A percentile compares a stretch with the other conserved stretches of the same genome.
These are phyloP conservation scores for Ceratobasidium sp. DNA, from an alignment of 1,284 basidiomycete species.

Conservation along the genomic window DNA sequence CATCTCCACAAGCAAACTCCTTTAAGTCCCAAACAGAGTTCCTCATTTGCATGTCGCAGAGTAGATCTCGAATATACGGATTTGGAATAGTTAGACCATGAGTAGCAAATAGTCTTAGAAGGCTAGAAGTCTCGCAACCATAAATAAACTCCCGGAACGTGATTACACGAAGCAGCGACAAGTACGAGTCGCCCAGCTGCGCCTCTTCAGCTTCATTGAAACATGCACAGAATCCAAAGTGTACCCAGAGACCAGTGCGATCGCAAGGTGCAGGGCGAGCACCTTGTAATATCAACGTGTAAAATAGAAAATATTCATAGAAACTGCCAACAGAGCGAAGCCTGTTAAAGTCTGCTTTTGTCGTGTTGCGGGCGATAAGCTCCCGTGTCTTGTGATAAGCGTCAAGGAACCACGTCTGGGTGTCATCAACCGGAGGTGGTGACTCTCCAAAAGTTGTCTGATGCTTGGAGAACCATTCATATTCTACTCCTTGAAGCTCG, in stretches of 20 bases:
- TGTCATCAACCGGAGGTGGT: neutral
- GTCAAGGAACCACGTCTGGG: neutral
- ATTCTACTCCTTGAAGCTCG: slow-evolving; percentile 41
- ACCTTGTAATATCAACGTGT: slow-evolving; percentile 45
- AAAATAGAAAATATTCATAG: slow-evolving; percentile 45
- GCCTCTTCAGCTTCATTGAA: neutral
- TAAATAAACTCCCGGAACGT: slow-evolving; percentile 47
- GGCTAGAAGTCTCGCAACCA: slow-evolving; percentile 45
- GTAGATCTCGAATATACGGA: slow-evolving; percentile 47
- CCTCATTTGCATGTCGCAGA: slow-evolving; percentile 42
- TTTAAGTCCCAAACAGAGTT: slow-evolving; percentile 56
- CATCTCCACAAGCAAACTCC: slow-evolving; percentile 46
- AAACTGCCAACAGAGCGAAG: slow-evolving; percentile 43
- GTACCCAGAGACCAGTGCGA: neutral
- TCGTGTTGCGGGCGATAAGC: slow-evolving; percentile 45
- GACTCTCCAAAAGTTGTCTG: neutral
- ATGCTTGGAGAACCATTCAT: neutral
- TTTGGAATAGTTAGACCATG: slow-evolving; percentile 41
- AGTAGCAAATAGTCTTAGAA: slow-evolving; percentile 47
- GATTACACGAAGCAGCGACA: neutral
- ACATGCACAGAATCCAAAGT: slow-evolving; percentile 27
- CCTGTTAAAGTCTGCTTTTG: slow-evolving; percentile 47
- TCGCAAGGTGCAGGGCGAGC: neutral
- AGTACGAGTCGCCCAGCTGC: neutral
- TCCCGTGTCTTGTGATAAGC: neutral